These are phyloP conservation scores for Trichoderma endophyticum DNA, from an alignment of 2,329 filamentous ascomycete genomes.

Conservation along the genomic window DNA sequence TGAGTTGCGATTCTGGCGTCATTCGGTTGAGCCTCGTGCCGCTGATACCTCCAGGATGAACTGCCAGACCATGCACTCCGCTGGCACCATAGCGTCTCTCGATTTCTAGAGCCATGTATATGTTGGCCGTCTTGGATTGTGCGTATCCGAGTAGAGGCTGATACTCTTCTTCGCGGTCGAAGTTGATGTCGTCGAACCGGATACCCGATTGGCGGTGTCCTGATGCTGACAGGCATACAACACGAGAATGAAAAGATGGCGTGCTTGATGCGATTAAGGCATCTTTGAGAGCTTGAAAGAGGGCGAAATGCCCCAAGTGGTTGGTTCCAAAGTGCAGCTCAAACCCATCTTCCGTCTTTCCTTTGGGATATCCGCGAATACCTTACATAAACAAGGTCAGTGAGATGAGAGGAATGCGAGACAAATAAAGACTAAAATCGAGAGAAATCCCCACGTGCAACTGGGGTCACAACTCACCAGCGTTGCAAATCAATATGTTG, in stretches of 20 bases:
- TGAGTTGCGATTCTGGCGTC: background rate
- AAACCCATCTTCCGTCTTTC: conserved; percentile 42
- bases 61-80: conserved; percentile 35
- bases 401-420: background rate
- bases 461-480: conserved; percentile 26
- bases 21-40: conserved; percentile 8
- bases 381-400: background rate
- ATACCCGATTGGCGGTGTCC: conserved; percentile 36
- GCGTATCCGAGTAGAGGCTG: conserved; percentile 41
- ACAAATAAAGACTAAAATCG: fast-evolving
- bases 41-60: conserved; percentile 1
- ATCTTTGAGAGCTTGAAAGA: conserved; percentile 45
- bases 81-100: conserved; percentile 43
- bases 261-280: conserved; percentile 27
- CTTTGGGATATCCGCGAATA: conserved; percentile 39
- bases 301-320: conserved; percentile 42
- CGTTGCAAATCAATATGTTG: conserved; percentile 41
- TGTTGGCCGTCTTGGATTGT: conserved; percentile 50
- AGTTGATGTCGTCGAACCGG: conserved; percentile 21
- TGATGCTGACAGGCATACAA: conserved; percentile 44
- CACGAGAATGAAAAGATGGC: conserved; percentile 39
- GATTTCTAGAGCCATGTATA: conserved; percentile 48
- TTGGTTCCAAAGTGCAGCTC: conserved; percentile 52
- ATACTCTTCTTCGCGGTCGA: conserved; percentile 20
- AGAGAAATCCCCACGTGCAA: background rate